phyloP scores from a whole-genome alignment of 2,329 filamentous ascomycete genomes.

The Endoconidiophora polonica region DNA sequence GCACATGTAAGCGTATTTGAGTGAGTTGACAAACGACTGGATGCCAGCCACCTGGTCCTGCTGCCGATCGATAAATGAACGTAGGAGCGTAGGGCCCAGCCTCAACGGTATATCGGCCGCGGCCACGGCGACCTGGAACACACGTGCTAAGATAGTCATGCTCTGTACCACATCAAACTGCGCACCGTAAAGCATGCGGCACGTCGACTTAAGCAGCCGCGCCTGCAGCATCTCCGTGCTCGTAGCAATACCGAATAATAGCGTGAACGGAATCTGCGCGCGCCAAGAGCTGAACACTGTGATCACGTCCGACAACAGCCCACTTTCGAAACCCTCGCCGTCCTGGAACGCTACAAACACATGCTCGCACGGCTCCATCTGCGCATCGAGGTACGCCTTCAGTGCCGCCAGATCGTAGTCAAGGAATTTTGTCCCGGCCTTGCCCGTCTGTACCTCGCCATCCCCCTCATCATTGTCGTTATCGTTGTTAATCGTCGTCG shows the following conservation, averaged over 20 bases:
- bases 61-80: slow-evolving; percentile 52
- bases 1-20: slow-evolving; percentile 76
- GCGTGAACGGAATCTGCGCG: slow-evolving; percentile 57
- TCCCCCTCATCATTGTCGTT: slow-evolving; percentile 6
- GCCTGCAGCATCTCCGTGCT: slow-evolving; percentile 67
- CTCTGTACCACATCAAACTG: slow-evolving; percentile 67
- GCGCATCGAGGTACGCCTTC: slow-evolving; percentile 38
- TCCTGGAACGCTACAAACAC: slow-evolving; percentile 64
- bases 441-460: slow-evolving; percentile 19
- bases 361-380: slow-evolving; percentile 27
- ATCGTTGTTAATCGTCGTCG: not conserved
- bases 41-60: slow-evolving; percentile 62
- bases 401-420: slow-evolving; percentile 67
- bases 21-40: slow-evolving; percentile 50
- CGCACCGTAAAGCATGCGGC: slow-evolving; percentile 48
- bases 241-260: slow-evolving; percentile 67
- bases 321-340: slow-evolving; percentile 64
- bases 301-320: slow-evolving; percentile 54
- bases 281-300: slow-evolving; percentile 51
- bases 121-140: slow-evolving; percentile 50
- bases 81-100: slow-evolving; percentile 46
- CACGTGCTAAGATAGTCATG: slow-evolving; percentile 51
- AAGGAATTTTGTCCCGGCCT: slow-evolving; percentile 33
- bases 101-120: slow-evolving; percentile 38
- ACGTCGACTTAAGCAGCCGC: slow-evolving; percentile 50